Evolutionary conservation across 805 yeast genomes (phyloP), one percentile per base, ranked within the genome.

Genomic region (Ogataea glucozyma): DNA sequence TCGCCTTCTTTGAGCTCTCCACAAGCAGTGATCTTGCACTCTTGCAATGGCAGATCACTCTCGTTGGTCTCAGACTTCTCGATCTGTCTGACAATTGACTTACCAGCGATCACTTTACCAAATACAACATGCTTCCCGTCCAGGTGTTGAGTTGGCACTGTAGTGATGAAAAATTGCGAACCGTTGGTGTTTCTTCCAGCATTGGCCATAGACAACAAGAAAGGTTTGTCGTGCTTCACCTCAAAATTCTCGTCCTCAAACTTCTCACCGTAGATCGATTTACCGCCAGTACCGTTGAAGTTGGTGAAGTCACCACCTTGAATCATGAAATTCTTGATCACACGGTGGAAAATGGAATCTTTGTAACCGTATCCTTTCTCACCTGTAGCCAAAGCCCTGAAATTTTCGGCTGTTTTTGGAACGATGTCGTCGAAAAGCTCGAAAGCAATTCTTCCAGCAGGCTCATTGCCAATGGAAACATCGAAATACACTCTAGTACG

Each of bases 61-160:
- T 70, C 69, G 30, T 73, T 83, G 20, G 88, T 87, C 47, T 78
- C 78, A 27, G 73, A 69, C 57, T 79, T 75, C 65, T 93, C 99
- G 47, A 93, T 73, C 43, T 76, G 72, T 51, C 96, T 81, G 7
- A 87, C 89, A 22, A 88, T 65, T 6, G 88, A 79, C 62, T 87
- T 90, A 30, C 97, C 97, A 35, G 75, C 66, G 38, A 91, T 66
- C 27, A 93, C 89, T 63, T 85, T 80, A 49, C 99, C 99, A 62
- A 93, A 93, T 3, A 93, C 98, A 40, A 90, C 97, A 64, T 93
- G 99, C 65, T 91, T 91, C 19, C 91, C 95, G 61, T 93, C 91
- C 52, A 93, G 76, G 66, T 91, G 98, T 6, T 98, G 96, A 1
- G 97, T 88, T 31, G 88, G 82, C 2, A 81, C 93, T 2, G 97